phyloP scores from a whole-genome alignment of 352 stramenopile species.

The Phytopythium aichiense region DNA sequence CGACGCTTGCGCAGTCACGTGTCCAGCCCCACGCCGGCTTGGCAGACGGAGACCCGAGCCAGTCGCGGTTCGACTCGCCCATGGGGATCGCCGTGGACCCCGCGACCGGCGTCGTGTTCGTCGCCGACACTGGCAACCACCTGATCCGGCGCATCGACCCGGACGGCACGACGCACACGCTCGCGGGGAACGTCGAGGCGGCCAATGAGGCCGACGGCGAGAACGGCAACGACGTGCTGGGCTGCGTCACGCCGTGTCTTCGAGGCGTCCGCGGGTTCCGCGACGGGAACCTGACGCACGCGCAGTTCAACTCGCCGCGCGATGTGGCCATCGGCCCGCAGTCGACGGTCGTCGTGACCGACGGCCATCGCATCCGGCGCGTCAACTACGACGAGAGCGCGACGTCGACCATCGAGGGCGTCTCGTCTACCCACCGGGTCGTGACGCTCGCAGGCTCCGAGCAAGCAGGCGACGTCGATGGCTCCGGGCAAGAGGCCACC shows the following conservation, averaged over 20 bases:
- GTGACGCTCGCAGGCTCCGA: slow-evolving; percentile 89
- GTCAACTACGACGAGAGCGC: slow-evolving; percentile 67
- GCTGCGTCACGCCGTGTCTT: slow-evolving; percentile 89
- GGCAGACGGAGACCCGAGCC: slow-evolving; percentile 74
- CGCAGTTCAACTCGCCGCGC: slow-evolving; percentile 91
- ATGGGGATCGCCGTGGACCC: slow-evolving; percentile 82
- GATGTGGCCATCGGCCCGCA: slow-evolving; percentile 84
- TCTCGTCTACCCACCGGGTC: slow-evolving; percentile 73
- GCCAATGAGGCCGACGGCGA: slow-evolving; percentile 64
- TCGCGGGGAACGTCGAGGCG: slow-evolving; percentile 55
- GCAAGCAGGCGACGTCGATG: slow-evolving; percentile 70
- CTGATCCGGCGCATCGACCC: slow-evolving; percentile 85
- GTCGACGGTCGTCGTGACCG: slow-evolving; percentile 85
- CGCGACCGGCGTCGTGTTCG: slow-evolving; percentile 83
- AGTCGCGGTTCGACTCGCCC: slow-evolving; percentile 90
- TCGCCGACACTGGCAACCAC: slow-evolving; percentile 96
- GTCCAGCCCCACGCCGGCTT: slow-evolving; percentile 82
- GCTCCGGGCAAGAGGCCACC: slow-evolving; percentile 79
- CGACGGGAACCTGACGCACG: slow-evolving; percentile 84
- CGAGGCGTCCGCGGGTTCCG: slow-evolving; percentile 81
- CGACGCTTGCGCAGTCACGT: slow-evolving; percentile 20
- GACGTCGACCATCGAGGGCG: slow-evolving; percentile 54
- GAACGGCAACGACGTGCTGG: slow-evolving; percentile 62
- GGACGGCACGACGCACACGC: slow-evolving; percentile 53
- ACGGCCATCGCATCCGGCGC: slow-evolving; percentile 86